Base-by-base conservation (phyloP, 176 grass and related monocot species). In the Tillandsia fasciculata region DNA sequence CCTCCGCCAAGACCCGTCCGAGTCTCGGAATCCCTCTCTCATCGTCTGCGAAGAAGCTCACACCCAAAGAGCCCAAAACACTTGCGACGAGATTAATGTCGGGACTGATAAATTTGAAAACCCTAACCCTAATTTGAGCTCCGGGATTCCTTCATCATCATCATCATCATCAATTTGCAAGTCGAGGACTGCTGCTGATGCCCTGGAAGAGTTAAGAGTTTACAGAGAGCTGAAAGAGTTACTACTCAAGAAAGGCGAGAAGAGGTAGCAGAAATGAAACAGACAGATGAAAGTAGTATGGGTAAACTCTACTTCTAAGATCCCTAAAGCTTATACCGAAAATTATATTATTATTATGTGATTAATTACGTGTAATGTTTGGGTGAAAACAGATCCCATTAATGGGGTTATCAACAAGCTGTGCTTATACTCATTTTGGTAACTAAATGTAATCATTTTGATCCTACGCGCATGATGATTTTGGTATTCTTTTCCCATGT, bases 201-300 rank as follows among this genome's bases (percentile, higher is more conserved):
- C 76, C 4, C 82, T 89, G 68, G 73, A 91, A 76, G 92, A 92
- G 72, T 83, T 96, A 69, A 87, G 79, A 48, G 78, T 13, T 61
- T 92, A 87, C 83, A 78, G 70, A 49, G 76, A 82, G 47, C 68
- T 87, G 18, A 85, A 28, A 83, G 76, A 87, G 66, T 76, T 63
- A 0, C 83, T 96, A 71, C 28, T 87, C 26, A 68, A 14, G 49
- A 78, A 75, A 2, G 68, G 61, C 64, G 81, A 33, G 3, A 5
- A 33, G 29, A 0, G 4, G 33, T 6, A 42, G 5, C 33, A 6
- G 7, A 42, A 6, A 42, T 8, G 33, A 42, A 42, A 42, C 6
- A 42, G 33, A 42, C 33, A 42, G 33, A 42, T 42, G 33, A 42
- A 42, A 42, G 33, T 42, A 42, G 33, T 7, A 42, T 42, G 33